A percentile compares a stretch with the other conserved stretches of the same genome.
Conservation (phyloP, 2,329 filamentous ascomycete species). For the Neonectria faginata region DNA sequence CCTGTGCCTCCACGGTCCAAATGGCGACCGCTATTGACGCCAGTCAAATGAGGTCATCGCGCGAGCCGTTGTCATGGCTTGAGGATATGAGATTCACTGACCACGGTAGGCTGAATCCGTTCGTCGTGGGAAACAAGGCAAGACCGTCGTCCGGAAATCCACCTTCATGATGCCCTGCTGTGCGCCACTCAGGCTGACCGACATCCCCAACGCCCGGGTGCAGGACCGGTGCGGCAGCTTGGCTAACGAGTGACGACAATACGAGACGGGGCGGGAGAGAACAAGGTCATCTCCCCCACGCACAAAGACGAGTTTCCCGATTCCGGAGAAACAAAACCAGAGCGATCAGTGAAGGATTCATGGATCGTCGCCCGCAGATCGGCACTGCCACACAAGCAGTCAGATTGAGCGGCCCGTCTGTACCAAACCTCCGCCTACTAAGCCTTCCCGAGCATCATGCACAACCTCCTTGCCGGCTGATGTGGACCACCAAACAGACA, state of each 20-base stretch:
- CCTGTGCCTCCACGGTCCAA: slow-evolving; percentile 10
- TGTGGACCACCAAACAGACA: slow-evolving; percentile 5
- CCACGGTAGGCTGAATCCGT: background rate
- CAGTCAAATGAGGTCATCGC: background rate
- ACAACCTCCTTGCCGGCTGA: slow-evolving; percentile 3
- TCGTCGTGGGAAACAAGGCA: slow-evolving; percentile 14
- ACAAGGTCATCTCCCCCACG: slow-evolving; percentile 2
- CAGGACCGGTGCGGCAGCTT: background rate
- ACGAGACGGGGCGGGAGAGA: background rate
- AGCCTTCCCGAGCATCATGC: background rate
- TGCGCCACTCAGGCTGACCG: slow-evolving; percentile 22
- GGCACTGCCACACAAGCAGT: slow-evolving; percentile 7
- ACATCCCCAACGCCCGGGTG: background rate
- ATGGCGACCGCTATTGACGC: background rate
- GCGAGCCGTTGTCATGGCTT: background rate
- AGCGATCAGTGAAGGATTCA: slow-evolving; percentile 25
- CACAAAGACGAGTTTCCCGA: slow-evolving; percentile 5
- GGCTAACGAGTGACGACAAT: background rate
- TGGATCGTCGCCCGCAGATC: slow-evolving; percentile 24
- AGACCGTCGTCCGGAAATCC: slow-evolving; percentile 8
- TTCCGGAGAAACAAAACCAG: background rate
- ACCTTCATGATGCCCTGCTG: slow-evolving; percentile 5
- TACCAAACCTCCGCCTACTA: background rate
- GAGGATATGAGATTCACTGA: background rate
- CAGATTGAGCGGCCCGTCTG: slow-evolving; percentile 8